phyloP scores from a whole-genome alignment of 345 rosid species.

The Eucalyptus marginata region DNA sequence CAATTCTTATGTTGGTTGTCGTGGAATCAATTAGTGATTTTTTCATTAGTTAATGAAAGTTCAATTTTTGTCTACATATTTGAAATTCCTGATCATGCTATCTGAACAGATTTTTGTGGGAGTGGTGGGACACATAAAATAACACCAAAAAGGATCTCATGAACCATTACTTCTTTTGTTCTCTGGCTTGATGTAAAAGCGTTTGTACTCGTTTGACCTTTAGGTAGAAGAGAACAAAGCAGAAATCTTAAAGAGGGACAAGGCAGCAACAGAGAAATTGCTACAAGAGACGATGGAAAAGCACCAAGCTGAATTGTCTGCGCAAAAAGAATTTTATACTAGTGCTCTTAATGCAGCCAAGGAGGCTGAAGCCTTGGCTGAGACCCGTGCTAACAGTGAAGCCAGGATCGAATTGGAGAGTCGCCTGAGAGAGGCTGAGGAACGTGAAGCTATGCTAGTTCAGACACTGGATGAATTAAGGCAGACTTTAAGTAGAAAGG shows the following conservation, averaged over 20 bases:
- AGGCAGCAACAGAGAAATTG: conserved; percentile 82
- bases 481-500: conserved; percentile 85
- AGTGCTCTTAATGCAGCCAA: conserved; percentile 83
- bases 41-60: not conserved
- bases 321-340: conserved; percentile 75
- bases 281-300: conserved; percentile 95
- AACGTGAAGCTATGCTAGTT: conserved; percentile 91
- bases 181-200: not conserved
- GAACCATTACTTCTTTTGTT: not conserved
- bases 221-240: conserved; percentile 97
- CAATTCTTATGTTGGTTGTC: not conserved
- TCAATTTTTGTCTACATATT: not conserved
- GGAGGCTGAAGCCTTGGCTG: conserved; percentile 92
- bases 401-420: conserved; percentile 86
- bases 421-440: conserved; percentile 82
- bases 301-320: conserved; percentile 78
- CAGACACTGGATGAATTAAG: conserved; percentile 91
- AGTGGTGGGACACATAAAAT: not conserved
- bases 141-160: not conserved
- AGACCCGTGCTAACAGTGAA: conserved; percentile 83
- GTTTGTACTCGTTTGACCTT: not conserved
- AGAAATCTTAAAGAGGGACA: conserved; percentile 86
- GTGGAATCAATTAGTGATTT: not conserved
- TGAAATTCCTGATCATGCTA: not conserved
- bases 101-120: not conserved